Evolutionary conservation across 2,329 filamentous ascomycete species (phyloP).

Genomic region (Aspergillus pseudoterreus): DNA sequence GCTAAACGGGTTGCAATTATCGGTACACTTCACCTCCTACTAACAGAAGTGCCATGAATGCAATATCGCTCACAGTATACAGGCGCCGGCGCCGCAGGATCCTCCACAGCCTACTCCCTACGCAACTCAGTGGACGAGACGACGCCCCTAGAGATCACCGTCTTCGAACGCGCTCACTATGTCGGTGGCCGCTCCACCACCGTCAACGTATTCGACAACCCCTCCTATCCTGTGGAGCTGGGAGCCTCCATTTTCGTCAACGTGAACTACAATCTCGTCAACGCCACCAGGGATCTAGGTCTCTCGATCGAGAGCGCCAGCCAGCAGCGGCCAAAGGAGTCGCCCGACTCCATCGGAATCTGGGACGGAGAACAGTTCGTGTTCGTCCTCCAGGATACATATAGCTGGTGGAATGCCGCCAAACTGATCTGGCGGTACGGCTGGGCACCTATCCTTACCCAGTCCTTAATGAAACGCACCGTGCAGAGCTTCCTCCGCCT

Average conservation of each 20-base stretch:
- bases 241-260: conserved; percentile 90
- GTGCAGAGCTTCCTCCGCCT: conserved; percentile 72
- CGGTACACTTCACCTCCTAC: conserved; percentile 20
- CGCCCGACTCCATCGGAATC: conserved; percentile 62
- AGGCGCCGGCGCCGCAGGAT: conserved; percentile 87
- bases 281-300: conserved; percentile 68
- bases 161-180: conserved; percentile 76
- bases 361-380: conserved; percentile 81
- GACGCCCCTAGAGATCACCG: conserved; percentile 71
- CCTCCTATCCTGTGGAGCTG: conserved; percentile 69
- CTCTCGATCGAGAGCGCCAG: conserved; percentile 54
- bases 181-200: conserved; percentile 87
- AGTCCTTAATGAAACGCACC: conserved; percentile 67
- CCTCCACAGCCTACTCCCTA: conserved; percentile 82
- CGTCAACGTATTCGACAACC: conserved; percentile 69
- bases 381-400: conserved; percentile 58
- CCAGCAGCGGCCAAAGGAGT: conserved; percentile 45
- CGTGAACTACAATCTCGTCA: conserved; percentile 76
- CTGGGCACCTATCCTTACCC: conserved; percentile 67
- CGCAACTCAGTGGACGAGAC: conserved; percentile 63
- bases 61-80: conserved; percentile 5
- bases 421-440: conserved; percentile 87
- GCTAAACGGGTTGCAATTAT: conserved; percentile 34
- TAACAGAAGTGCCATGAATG: background rate
- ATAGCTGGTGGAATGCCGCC: conserved; percentile 73